A percentile compares a stretch with the other conserved stretches of the same genome.
These are phyloP conservation scores for Microbotryum intermedium DNA, from an alignment of 1,284 basidiomycete species.

Conservation along the genomic window DNA sequence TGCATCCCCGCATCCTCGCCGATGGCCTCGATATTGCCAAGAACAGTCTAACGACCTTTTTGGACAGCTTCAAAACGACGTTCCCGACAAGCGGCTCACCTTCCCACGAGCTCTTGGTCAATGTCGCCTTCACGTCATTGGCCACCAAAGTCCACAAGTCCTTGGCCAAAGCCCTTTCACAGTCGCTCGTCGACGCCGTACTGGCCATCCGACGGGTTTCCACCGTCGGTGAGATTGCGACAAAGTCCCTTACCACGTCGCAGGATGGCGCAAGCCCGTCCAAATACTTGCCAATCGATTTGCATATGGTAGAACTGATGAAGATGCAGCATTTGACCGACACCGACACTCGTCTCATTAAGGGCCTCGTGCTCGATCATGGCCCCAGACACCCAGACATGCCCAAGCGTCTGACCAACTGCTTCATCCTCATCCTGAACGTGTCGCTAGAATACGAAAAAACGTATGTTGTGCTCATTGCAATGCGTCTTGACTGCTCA, in stretches of 20 bases:
- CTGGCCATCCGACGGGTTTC: constrained; percentile 59
- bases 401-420: constrained; percentile 97
- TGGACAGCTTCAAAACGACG: constrained; percentile 75
- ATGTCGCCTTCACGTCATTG: constrained; percentile 88
- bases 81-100: constrained; percentile 46
- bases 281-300: constrained; percentile 70
- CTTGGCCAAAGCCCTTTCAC: constrained; percentile 80
- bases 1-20: constrained; percentile 91
- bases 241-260: constrained; percentile 43
- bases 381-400: constrained; percentile 97
- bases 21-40: constrained; percentile 97
- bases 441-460: constrained; percentile 99
- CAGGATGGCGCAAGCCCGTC: constrained; percentile 46
- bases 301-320: constrained; percentile 99
- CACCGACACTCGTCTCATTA: constrained; percentile 93
- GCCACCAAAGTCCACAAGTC: constrained; percentile 81
- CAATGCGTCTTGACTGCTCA: background rate
- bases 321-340: constrained; percentile 99
- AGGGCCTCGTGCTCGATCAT: constrained; percentile 86
- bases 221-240: background rate
- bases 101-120: constrained; percentile 83
- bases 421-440: constrained; percentile 90
- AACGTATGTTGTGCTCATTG: constrained; percentile 57
- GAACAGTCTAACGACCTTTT: constrained; percentile 58
- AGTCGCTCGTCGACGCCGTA: constrained; percentile 92